phyloP scores from a whole-genome alignment of 2,329 filamentous ascomycete species.

The Lizonia empirigonia region DNA sequence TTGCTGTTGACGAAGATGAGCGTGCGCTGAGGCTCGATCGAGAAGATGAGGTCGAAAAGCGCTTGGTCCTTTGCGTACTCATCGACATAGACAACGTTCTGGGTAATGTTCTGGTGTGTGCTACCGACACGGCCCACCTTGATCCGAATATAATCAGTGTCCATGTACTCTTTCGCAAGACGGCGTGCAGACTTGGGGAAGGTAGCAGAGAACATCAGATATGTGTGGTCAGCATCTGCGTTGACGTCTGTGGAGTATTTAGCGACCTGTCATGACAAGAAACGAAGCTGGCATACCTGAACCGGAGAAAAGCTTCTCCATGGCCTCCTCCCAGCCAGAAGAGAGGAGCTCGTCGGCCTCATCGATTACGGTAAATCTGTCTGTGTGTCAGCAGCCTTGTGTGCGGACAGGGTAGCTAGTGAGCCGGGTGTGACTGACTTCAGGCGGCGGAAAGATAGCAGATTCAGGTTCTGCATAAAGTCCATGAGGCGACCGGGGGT shows the following conservation, averaged over 20 bases:
- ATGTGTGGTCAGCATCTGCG: conserved; percentile 70
- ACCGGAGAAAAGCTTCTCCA: conserved; percentile 77
- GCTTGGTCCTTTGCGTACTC: conserved; percentile 70
- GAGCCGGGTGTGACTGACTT: conserved; percentile 60
- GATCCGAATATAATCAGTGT: conserved; percentile 76
- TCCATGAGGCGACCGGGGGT: conserved; percentile 86
- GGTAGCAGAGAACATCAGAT: conserved; percentile 91
- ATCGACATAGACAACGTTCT: conserved; percentile 72
- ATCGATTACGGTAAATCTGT: conserved; percentile 61
- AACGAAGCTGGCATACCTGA: conserved; percentile 66
- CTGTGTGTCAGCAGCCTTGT: background rate
- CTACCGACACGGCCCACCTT: conserved; percentile 86
- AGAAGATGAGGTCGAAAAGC: conserved; percentile 73
- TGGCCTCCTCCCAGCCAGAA: conserved; percentile 75
- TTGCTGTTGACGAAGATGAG: conserved; percentile 91
- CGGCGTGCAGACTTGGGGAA: conserved; percentile 82
- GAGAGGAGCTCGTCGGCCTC: conserved; percentile 94
- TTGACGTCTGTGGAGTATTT: conserved; percentile 65
- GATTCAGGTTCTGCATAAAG: conserved; percentile 73
- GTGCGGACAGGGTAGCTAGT: background rate
- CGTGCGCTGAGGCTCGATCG: conserved; percentile 74
- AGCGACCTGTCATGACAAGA: conserved; percentile 14
- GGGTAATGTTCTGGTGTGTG: conserved; percentile 80
- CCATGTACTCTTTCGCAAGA: conserved; percentile 77
- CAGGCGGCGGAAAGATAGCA: conserved; percentile 75